Evolutionary conservation across 73 alveolate genomes (phyloP), one percentile per base, ranked within the genome.

Genomic region (Paramecium sexaurelia): DNA sequence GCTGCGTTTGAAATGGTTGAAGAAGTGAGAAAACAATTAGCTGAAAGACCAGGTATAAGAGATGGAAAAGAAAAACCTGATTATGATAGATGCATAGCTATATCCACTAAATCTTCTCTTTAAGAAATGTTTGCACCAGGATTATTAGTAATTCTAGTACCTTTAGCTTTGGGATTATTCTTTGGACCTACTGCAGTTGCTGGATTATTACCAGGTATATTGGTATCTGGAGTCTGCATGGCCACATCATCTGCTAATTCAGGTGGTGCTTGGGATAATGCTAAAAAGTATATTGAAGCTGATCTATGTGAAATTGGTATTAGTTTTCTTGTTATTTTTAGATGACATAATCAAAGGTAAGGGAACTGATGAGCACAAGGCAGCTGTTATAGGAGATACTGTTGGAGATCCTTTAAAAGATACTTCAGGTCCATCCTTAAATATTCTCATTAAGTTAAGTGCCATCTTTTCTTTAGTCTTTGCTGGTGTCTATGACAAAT

Each of bases 191-290:
- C 92, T 47, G 96, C 96, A 41, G 92, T 85, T 15, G 96, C 97
- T 87, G 99, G 99, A 36, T 84, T 97, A 32, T 92, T 97, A 55
- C 96, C 98, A 73, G 98, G 98, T 4, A 75, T 96, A 43, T 68
- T 96, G 40, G 98, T 94, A 47, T 92, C 98, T 32, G 98, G 99
- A 47, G 98, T 96, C 55, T 96, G 94, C 82, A 94, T 97, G 93
- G 99, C 98, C 32, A 95, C 96, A 67, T 94, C 97, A 36, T 69
- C 87, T 91, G 92, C 98, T 87, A 97, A 97, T 92, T 57, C 99
- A 33, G 99, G 99, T 20, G 99, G 99, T 8, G 99, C 99, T 24
- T 96, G 99, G 99, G 99, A 97, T 92, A 97, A 97, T 92, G 97
- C 98, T 22, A 94, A 94, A 92, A 94, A 94, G 89, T 94, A 40